Evolutionary conservation across 345 rosid genomes (phyloP), one percentile per base, ranked within the genome.

Genomic region (Zanthoxylum bungeanum): DNA sequence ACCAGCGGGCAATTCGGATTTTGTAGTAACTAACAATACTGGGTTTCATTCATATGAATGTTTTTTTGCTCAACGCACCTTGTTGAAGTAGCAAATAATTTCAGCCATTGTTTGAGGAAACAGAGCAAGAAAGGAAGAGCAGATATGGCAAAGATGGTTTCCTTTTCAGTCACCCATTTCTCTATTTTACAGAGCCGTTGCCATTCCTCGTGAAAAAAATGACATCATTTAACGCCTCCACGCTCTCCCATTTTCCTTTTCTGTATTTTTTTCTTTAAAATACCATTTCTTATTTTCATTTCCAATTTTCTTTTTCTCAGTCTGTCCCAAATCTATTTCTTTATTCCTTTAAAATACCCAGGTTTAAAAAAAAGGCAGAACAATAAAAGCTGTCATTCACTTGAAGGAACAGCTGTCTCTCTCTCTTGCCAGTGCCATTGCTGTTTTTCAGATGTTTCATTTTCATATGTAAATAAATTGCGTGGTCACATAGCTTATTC

Each of bases 121-220:
- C 11, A 40, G 1, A 30, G 50, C 9, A 16, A 17, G 42, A 28
- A 40, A 44, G n/a, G 14, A 21, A 66, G 39, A 66, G n/a, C 21
- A 66, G n/a, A 33, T 31, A 59, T 4, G 25, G 7, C 40, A 21
- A 37, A 2, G 17, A 12, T 25, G 27, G 46, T 21, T 16, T 4
- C 49, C 33, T 8, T 30, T 57, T 17, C 37, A 9, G 9, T 14
- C 17, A 14, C 33, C 28, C 10, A 25, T 12, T 25, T 9, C 25
- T 37, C 28, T 5, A 28, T 33, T 57, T 19, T 30, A 25, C 17
- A 39, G 51, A 17, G 40, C 19, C 19, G 28, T 30, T 65, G 73
- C 64, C 47, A 31, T 44, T 70, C 57, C 66, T 70, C 36, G 66
- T 46, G 66, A 60, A 59, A 31, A 59, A 31, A 70, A 58, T 24